Evolutionary conservation across 148 eudicot genomes (phyloP).

Genomic region (Amaranthus palmeri): DNA sequence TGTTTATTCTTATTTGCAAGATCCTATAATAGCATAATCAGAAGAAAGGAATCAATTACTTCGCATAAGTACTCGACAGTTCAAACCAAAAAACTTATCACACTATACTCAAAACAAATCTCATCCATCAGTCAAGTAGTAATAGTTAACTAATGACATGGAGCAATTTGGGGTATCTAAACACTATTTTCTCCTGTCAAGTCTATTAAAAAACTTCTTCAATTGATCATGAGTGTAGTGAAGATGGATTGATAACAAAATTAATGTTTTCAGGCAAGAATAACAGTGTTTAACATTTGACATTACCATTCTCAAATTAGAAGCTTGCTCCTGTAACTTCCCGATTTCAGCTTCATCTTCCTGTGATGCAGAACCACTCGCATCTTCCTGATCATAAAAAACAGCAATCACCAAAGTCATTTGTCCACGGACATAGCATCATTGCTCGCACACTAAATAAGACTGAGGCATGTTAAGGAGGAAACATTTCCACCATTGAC

Average conservation of each 20-base stretch:
- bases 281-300: neutral
- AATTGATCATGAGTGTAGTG: neutral
- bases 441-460: neutral
- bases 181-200: neutral
- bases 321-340: constrained; percentile 60
- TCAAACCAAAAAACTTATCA: neutral
- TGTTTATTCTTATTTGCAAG: constrained; percentile 64
- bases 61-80: neutral
- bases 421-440: neutral
- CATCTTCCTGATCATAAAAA: constrained; percentile 27
- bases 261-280: neutral
- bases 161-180: neutral
- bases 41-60: neutral
- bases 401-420: neutral
- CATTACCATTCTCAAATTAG: constrained; percentile 55
- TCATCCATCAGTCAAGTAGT: neutral
- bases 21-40: constrained; percentile 38
- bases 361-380: constrained; percentile 32
- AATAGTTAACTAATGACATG: too few species aligned
- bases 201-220: neutral
- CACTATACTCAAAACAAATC: neutral
- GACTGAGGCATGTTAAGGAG: neutral
- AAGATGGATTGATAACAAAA: neutral
- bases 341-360: constrained; percentile 54
- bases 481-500: neutral